phyloP scores from a whole-genome alignment of 1,284 basidiomycete species.

The Thecaphora thlaspeos region DNA sequence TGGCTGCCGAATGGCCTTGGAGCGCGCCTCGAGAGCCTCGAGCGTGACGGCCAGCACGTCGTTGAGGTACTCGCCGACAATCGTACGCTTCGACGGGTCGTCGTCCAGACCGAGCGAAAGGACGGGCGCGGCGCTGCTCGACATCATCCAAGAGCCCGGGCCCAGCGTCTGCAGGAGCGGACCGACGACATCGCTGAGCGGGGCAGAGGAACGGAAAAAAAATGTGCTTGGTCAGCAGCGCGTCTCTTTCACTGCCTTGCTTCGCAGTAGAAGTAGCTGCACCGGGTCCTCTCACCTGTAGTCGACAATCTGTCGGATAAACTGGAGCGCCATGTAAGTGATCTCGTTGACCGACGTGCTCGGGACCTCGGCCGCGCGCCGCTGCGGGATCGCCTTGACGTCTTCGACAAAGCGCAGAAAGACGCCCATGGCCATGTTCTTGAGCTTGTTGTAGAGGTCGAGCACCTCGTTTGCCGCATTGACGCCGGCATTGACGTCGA shows the following conservation, averaged over 20 bases:
- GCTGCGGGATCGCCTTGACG: constrained; percentile 47
- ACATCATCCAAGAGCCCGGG: constrained; percentile 51
- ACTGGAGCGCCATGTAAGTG: constrained; percentile 44
- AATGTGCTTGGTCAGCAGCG: too few relatives aligned
- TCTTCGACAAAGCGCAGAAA: constrained; percentile 54
- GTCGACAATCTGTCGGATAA: constrained; percentile 40
- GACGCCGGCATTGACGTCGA: constrained; percentile 27
- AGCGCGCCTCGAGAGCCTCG: constrained; percentile 41
- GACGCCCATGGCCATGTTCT: constrained; percentile 41
- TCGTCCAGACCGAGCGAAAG: constrained; percentile 38
- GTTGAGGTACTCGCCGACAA: constrained; percentile 39
- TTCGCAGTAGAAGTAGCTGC: too few relatives aligned
- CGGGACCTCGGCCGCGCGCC: constrained; percentile 45
- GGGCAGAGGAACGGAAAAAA: not conserved
- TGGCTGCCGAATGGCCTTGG: constrained; percentile 43
- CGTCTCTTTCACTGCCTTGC: too few relatives aligned
- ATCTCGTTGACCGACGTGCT: constrained; percentile 53
- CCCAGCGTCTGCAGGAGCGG: constrained; percentile 45
- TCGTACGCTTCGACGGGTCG: constrained; percentile 26
- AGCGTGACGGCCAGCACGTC: constrained; percentile 41
- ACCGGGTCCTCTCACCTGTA: constrained; percentile 22
- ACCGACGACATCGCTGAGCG: constrained; percentile 35
- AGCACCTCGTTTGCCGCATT: constrained; percentile 22
- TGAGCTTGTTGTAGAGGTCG: constrained; percentile 32
- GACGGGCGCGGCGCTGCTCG: constrained; percentile 37